Conservation (phyloP, 495 filamentous ascomycete species). For the Haplographium delicatum region DNA sequence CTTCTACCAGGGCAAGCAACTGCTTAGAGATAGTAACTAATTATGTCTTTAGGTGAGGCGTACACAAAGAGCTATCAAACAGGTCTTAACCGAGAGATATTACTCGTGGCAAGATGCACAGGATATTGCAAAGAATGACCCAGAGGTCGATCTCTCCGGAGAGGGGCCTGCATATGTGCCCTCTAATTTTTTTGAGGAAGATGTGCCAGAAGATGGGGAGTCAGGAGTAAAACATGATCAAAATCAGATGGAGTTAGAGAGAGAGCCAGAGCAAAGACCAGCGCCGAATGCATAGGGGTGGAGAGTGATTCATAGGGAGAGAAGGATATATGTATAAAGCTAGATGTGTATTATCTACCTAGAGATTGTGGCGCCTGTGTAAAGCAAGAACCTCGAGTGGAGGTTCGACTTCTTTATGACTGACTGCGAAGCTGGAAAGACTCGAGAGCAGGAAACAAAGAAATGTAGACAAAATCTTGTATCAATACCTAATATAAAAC, state of each 20-base stretch:
- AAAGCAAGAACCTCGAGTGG: no score
- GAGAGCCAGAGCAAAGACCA: constrained; percentile 15
- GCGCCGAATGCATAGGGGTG: constrained; percentile 7
- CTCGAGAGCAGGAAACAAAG: constrained; percentile 1
- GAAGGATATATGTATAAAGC: not conserved
- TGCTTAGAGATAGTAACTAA: constrained; percentile 9
- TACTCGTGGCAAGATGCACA: constrained; percentile 86
- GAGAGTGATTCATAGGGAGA: not conserved
- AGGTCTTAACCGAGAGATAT: constrained; percentile 78
- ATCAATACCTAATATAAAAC: no score
- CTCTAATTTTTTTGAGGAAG: constrained; percentile 16
- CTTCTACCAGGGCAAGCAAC: not conserved
- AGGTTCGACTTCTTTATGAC: not conserved
- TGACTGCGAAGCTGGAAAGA: not conserved
- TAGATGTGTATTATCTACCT: no score
- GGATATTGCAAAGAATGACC: constrained; percentile 61
- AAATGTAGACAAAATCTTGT: no score
- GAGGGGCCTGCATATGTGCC: constrained; percentile 39
- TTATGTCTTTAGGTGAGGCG: constrained; percentile 48
- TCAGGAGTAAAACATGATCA: not conserved
- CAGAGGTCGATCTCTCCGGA: constrained; percentile 54
- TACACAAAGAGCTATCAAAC: constrained; percentile 76
- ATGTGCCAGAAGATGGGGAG: constrained; percentile 13
- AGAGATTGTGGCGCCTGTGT: no score
- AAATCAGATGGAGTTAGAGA: constrained; percentile 1